These are phyloP conservation scores for Mycena rosella DNA, from an alignment of 768 basidiomycete species.

Conservation along the genomic window DNA sequence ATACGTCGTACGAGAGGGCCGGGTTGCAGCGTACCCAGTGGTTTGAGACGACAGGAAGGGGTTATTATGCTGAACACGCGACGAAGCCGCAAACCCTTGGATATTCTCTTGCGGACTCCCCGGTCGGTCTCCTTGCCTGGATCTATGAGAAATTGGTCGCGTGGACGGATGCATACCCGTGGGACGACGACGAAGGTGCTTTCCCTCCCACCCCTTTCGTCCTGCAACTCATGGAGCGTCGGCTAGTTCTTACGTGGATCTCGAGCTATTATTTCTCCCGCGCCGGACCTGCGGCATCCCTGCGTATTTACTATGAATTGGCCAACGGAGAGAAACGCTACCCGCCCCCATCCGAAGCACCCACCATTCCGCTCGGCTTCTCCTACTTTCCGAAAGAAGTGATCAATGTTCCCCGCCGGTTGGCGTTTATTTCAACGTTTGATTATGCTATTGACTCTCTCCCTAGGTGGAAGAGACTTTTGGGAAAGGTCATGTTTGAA, in stretches of 20 bases:
- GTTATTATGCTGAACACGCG: slow-evolving; percentile 47
- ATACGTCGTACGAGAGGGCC: slow-evolving; percentile 39
- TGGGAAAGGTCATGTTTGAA: slow-evolving; percentile 51
- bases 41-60: slow-evolving; percentile 40
- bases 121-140: slow-evolving; percentile 51
- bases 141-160: slow-evolving; percentile 45
- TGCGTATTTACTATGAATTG: slow-evolving; percentile 70
- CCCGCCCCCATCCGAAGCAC: slow-evolving; percentile 16
- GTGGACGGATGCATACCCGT: slow-evolving; percentile 56
- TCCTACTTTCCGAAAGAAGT: slow-evolving; percentile 64
- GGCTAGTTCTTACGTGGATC: slow-evolving; percentile 71
- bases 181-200: slow-evolving; percentile 66
- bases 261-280: slow-evolving; percentile 73
- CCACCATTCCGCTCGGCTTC: slow-evolving; percentile 58
- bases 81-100: slow-evolving; percentile 57
- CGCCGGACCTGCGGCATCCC: slow-evolving; percentile 67
- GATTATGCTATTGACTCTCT: slow-evolving; percentile 40
- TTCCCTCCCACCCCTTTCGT: background rate
- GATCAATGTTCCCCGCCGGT: slow-evolving; percentile 40
- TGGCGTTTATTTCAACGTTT: slow-evolving; percentile 19
- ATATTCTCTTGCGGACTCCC: slow-evolving; percentile 60
- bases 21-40: slow-evolving; percentile 36
- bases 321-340: slow-evolving; percentile 35
- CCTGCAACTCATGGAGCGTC: slow-evolving; percentile 26
- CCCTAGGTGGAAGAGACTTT: slow-evolving; percentile 22